A percentile compares a stretch with the other conserved stretches of the same genome.
Conservation (phyloP, 2,329 filamentous ascomycete genomes). For the Hypoxylon sp. region DNA sequence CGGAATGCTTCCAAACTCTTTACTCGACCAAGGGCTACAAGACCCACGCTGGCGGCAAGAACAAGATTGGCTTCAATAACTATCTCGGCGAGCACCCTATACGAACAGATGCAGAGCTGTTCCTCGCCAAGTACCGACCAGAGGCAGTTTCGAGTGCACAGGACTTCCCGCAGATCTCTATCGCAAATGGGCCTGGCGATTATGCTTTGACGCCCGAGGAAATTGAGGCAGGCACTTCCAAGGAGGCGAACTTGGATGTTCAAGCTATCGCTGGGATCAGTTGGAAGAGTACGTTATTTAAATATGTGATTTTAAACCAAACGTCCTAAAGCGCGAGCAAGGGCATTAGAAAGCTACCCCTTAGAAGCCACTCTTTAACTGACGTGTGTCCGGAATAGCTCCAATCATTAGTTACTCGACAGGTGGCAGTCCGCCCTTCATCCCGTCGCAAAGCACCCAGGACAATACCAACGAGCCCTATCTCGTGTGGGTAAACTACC, state of each 20-base stretch:
- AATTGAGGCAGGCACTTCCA: slow-evolving; percentile 44
- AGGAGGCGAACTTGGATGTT: slow-evolving; percentile 53
- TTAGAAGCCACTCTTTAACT: slow-evolving; percentile 4
- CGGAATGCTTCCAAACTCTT: slow-evolving; percentile 66
- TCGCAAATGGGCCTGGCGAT: slow-evolving; percentile 54
- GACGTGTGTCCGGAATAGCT: slow-evolving; percentile 31
- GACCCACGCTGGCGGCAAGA: slow-evolving; percentile 59
- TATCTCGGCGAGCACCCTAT: slow-evolving; percentile 64
- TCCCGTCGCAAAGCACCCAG: slow-evolving; percentile 46
- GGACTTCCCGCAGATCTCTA: slow-evolving; percentile 55
- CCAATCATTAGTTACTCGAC: slow-evolving; percentile 54
- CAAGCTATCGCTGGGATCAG: slow-evolving; percentile 54
- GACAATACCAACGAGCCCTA: slow-evolving; percentile 68
- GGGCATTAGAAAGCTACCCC: background rate
- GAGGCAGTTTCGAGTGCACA: slow-evolving; percentile 54
- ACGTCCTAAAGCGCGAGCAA: background rate
- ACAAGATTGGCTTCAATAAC: slow-evolving; percentile 62
- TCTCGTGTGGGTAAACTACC: slow-evolving; percentile 66
- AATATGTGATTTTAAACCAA: background rate
- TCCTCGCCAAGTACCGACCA: slow-evolving; percentile 57
- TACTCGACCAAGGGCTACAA: slow-evolving; percentile 69
- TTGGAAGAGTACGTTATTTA: slow-evolving; percentile 46
- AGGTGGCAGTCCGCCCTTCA: slow-evolving; percentile 54
- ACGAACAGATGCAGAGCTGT: slow-evolving; percentile 59
- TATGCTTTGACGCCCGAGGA: slow-evolving; percentile 49